Base-by-base conservation (phyloP, 2,329 filamentous ascomycete species). In the Botrytis hyacinthi region DNA sequence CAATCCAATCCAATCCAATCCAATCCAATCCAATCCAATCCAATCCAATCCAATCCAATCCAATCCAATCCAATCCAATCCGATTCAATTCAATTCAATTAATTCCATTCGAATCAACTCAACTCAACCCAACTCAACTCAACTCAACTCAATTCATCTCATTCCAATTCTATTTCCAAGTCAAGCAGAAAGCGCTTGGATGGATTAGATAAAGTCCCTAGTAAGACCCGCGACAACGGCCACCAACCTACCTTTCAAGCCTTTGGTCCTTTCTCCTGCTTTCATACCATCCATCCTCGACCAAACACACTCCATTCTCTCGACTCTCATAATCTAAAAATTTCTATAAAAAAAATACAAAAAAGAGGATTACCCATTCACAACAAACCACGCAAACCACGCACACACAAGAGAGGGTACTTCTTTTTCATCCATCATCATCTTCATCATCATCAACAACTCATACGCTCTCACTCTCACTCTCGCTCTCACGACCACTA, bases 221-320 rank as follows among this genome's bases (percentile, higher is more conserved):
- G 51, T 54, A 18, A 54, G 63, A 66, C 63, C 63, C 63, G 63
- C 63, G 63, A 67, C 63, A 67, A 67, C 63, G 32, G 63, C 63
- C 63, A 51, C 63, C 63, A 67, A 63, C 40, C 61, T 35, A 59
- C 57, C 57, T 32, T 32, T 29, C 35, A 8, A 42, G 7, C 60
- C 37, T 62, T 62, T 65, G 9, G 37, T 67, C 22, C n/a, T 63
- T 26, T 51, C 63, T 67, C 44, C 32, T 51, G 20, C 46, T 51
- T 37, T 22, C 22, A 68, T 42, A 67, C 37, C 37, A 37, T 37
- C 63, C 14, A 68, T 68, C 48, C 63, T 68, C 63, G 32, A 37
- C 32, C 32, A 44, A 29, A 54, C 51, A n/a, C 51, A 18, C 51
- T 9, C 37, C 48, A 26, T 14, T 22, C 18, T 22, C 18, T 61